Percentiles rank a stretch among this genome's conserved stretches.
These are phyloP conservation scores for Arachnopeziza araneosa DNA, from an alignment of 2,329 filamentous ascomycete genomes.

Conservation along the genomic window DNA sequence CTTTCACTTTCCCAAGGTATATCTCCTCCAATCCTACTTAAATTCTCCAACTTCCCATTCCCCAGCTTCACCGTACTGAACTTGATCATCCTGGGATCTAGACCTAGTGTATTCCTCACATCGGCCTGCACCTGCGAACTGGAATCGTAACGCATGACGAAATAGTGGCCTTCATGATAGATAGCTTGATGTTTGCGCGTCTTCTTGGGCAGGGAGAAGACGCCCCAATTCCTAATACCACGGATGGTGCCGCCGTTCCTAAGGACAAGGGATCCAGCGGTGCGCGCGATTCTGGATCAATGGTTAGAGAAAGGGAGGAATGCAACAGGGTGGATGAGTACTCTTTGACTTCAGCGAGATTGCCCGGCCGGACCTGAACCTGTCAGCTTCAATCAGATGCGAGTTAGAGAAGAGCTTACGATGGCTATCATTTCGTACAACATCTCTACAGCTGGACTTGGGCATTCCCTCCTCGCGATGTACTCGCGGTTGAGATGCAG, in stretches of 20 bases:
- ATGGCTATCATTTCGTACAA: slow-evolving; percentile 97
- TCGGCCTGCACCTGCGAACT: slow-evolving; percentile 66
- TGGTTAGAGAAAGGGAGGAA: neutral
- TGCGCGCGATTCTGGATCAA: slow-evolving; percentile 70
- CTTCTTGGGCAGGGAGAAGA: slow-evolving; percentile 78
- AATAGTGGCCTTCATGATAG: slow-evolving; percentile 88
- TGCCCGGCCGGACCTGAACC: slow-evolving; percentile 81
- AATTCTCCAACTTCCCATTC: slow-evolving; percentile 48
- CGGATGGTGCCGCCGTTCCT: slow-evolving; percentile 82
- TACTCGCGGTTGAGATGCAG: neutral
- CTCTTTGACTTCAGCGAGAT: slow-evolving; percentile 90
- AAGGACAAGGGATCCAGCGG: slow-evolving; percentile 77
- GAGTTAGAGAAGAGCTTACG: slow-evolving; percentile 47
- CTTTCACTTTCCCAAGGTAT: slow-evolving; percentile 23
- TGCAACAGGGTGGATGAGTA: slow-evolving; percentile 38
- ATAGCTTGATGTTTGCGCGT: slow-evolving; percentile 75
- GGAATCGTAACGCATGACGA: slow-evolving; percentile 93
- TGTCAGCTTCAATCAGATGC: slow-evolving; percentile 13
- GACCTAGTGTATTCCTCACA: slow-evolving; percentile 67
- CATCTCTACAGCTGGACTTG: slow-evolving; percentile 47
- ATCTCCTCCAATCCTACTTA: slow-evolving; percentile 29
- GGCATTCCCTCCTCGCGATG: neutral
- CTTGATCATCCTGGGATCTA: slow-evolving; percentile 88
- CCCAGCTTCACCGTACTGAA: slow-evolving; percentile 85
- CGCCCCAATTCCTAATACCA: slow-evolving; percentile 91